Base-by-base conservation (phyloP, 192 early-diverging fungal genomes). In the Backusella circina region DNA sequence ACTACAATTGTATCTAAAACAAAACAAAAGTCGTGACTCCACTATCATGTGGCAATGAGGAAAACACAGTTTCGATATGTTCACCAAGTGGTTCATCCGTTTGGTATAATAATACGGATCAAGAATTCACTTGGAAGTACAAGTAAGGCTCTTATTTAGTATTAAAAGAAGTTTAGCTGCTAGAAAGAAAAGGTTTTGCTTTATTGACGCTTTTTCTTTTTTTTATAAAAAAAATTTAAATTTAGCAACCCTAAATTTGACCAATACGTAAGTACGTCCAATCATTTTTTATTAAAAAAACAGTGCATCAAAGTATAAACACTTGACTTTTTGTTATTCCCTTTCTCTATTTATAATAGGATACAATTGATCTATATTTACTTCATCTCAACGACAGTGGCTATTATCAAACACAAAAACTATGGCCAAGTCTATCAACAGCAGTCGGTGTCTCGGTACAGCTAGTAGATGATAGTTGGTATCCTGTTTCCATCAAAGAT, bases 91-190 rank as follows among this genome's bases (percentile, higher is more conserved):
- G 26, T 35, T n/a, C 37, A 37, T 65, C 70, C 16, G 33, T 68
- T 15, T 81, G 75, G 75, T 74, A 81, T 30, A 81, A 81, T 36
- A 50, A 54, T 21, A 81, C 79, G 16, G 51, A 69, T 44, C 67
- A 81, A 64, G 72, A 72, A 66, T 61, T 81, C 38, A 67, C 54
- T 38, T 81, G 79, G 79, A 81, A 81, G 26, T 81, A 77, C 47
- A 74, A 81, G 79, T 81, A 81, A 81, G 67, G 57, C 28, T 57
- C 3, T 10, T 57, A 0, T 26, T 26, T 26, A 21, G 26, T 36
- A 21, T 13, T 16, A 67, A 6, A 36, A 38, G 6, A 67, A 36
- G n/a, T n/a, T 51, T 51, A 21, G 50, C 21, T 51, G n/a, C 5
- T n/a, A 51, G 26, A 67, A 33, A 67, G 13, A 44, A 44, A 33